A percentile compares a stretch with the other conserved stretches of the same genome.
Evolutionary conservation across 2,329 filamentous ascomycete species (phyloP).

Genomic region (Fusarium nematophilum): DNA sequence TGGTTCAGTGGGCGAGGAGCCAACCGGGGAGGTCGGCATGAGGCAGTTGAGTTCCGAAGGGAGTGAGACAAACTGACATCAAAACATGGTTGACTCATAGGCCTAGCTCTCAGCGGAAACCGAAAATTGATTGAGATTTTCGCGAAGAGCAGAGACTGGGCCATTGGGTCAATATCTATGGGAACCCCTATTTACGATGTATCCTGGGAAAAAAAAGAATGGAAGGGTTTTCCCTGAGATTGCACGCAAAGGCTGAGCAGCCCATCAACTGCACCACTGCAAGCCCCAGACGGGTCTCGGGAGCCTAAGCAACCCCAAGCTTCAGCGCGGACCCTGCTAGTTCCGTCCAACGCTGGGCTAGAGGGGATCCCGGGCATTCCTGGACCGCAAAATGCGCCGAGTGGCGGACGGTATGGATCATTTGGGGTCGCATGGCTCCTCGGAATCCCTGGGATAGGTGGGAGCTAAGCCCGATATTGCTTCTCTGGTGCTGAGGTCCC

Average conservation of each 20-base stretch:
- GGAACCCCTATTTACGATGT: constrained; percentile 27
- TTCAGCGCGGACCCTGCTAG: constrained; percentile 30
- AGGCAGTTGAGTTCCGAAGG: constrained; percentile 2
- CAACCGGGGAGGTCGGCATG: background rate
- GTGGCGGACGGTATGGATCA: constrained; percentile 39
- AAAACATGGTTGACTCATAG: background rate
- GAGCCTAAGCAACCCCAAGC: constrained; percentile 27
- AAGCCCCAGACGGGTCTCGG: constrained; percentile 20
- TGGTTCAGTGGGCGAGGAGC: constrained; percentile 9
- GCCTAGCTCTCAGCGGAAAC: background rate
- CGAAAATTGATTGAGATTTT: constrained; percentile 28
- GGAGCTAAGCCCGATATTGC: constrained; percentile 41
- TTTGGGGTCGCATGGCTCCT: constrained; percentile 24
- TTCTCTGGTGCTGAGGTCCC: constrained; percentile 25
- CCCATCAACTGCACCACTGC: constrained; percentile 2
- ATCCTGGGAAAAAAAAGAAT: constrained; percentile 4
- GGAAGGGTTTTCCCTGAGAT: constrained; percentile 34
- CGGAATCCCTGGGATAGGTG: constrained; percentile 11
- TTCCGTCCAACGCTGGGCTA: constrained; percentile 11
- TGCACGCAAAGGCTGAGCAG: constrained; percentile 12
- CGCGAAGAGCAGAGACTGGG: constrained; percentile 19
- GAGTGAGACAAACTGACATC: constrained; percentile 11
- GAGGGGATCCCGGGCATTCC: constrained; percentile 24
- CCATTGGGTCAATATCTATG: constrained; percentile 14
- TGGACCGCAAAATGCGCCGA: constrained; percentile 35